phyloP scores from a whole-genome alignment of 331 rosid species.

The Cydonia oblonga region DNA sequence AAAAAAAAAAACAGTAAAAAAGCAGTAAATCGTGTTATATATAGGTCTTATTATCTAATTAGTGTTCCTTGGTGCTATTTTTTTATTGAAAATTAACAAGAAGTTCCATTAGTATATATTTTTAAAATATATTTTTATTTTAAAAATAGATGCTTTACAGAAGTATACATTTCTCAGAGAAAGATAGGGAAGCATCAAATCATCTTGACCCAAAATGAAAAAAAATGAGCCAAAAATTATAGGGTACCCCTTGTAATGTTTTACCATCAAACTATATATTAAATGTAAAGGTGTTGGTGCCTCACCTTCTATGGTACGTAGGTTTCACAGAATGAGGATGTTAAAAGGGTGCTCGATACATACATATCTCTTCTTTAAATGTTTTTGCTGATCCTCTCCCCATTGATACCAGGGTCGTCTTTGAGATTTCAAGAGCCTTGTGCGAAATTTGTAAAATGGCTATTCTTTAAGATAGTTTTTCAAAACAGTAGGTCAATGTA shows the following conservation, averaged over 20 bases:
- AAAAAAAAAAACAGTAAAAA: no score
- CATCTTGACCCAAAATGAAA: slow-evolving; percentile 2
- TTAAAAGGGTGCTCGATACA: background rate
- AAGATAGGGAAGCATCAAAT: slow-evolving; percentile 23
- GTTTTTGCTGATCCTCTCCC: background rate
- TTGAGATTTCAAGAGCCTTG: no score
- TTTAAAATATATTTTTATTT: background rate
- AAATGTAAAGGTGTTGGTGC: slow-evolving; percentile 20
- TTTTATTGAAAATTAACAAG: no score
- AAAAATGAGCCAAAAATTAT: background rate
- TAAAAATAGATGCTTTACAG: background rate
- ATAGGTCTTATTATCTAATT: no score
- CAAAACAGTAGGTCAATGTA: no score
- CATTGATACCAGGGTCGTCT: background rate
- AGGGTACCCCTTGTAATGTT: background rate
- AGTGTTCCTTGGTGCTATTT: no score
- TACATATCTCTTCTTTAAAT: no score
- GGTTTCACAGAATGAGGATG: slow-evolving; percentile 5
- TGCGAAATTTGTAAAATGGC: no score
- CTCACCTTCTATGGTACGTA: slow-evolving; percentile 11
- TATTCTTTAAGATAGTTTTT: no score
- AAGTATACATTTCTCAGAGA: background rate
- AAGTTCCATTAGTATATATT: no score
- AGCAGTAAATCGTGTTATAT: no score
- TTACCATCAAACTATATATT: slow-evolving; percentile 16